Evolutionary conservation across 257 asterid genomes (phyloP), one percentile per base, ranked within the genome.

Genomic region (Penstemon eatonii): DNA sequence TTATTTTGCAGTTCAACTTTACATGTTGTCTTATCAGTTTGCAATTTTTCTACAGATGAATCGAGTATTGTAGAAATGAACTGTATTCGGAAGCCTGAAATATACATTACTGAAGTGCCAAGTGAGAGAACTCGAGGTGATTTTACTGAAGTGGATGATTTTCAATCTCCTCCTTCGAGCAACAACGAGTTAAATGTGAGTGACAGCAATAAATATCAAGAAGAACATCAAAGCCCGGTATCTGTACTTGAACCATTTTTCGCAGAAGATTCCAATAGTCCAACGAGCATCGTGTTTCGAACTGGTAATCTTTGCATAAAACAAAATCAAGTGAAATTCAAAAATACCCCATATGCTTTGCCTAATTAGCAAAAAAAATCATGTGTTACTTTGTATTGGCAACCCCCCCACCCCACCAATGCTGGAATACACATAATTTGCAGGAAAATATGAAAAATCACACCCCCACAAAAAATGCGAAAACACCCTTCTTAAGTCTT

Each of bases 181-280:
- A 80, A 68, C 37, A 42, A 62, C 71, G 77, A 72, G 49, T 65
- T 77, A 41, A 73, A 81, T 53, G 39, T 38, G 58, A 77, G 65
- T 19, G 74, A 80, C 56, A 65, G 65, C 67, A 62, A 63, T 55
- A 87, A 84, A 66, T 69, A 77, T 75, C 85, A 78, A 80, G 91
- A 78, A 74, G 95, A 85, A 73, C 86, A 83, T 71, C 84, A 67
- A 59, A 92, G 96, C 82, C 98, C 98, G 6, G 84, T 86, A 61
- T 92, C 98, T 50, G 98, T 92, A 10, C 86, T 92, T 3, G 95
- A 86, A 59, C 86, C 86, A 36, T 79, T 79, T 75, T 87, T 78
- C 72, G 40, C 63, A 40, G 96, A 89, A 53, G 87, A 84, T 58
- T 50, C 67, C 47, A 66, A 67, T 72, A 84, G 89, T 57, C 93